Evolutionary conservation across 2,329 filamentous ascomycete species (phyloP).

Genomic region (Fonsecaea monophora): DNA sequence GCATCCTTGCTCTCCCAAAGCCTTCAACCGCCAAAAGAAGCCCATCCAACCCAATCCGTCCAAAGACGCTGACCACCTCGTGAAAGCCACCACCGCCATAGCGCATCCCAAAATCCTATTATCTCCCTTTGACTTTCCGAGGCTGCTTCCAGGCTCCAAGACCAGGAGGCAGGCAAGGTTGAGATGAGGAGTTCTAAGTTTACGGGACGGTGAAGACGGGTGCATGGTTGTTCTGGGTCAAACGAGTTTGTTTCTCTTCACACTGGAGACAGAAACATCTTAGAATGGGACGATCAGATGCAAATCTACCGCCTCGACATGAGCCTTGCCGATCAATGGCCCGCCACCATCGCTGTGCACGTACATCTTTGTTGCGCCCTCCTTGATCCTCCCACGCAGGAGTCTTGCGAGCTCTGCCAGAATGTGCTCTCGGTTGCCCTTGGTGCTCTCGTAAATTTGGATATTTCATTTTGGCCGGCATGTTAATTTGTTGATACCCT

Average conservation of each 20-base stretch:
- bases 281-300: neutral
- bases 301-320: neutral
- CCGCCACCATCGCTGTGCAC: neutral
- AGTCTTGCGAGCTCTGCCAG: neutral
- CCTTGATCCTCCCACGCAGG: neutral
- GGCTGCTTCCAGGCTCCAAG: neutral
- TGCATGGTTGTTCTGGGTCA: neutral
- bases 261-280: neutral
- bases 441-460: conserved; percentile 17
- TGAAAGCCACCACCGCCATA: neutral
- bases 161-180: too few species aligned
- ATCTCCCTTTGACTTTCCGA: neutral
- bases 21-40: conserved; percentile 13
- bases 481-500: conserved; percentile 18
- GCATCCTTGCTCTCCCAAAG: conserved; percentile 5
- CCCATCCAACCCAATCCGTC: conserved; percentile 9
- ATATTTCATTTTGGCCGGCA: conserved; percentile 33
- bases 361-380: neutral
- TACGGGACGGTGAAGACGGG: neutral
- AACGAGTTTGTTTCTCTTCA: neutral
- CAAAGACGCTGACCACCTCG: neutral
- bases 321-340: conserved; percentile 3
- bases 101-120: neutral
- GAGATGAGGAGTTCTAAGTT: neutral
- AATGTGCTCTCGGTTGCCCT: neutral